Percentiles rank a stretch among this genome's conserved stretches.
Evolutionary conservation across 495 filamentous ascomycete species (phyloP).

Genomic region (Baudoinia panamericana): DNA sequence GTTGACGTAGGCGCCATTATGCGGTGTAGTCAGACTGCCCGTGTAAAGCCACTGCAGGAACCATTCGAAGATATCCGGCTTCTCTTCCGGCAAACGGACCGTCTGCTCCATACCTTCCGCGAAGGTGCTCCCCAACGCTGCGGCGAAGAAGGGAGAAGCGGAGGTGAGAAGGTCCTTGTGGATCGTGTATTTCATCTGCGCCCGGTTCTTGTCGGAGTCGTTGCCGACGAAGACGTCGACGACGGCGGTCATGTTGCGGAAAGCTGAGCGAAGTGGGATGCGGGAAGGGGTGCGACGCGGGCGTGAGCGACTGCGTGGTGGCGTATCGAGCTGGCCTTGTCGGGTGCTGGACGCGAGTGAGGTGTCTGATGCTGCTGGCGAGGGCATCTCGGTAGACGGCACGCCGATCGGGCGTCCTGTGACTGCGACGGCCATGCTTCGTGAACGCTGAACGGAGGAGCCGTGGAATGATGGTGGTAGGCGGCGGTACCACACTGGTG

Average conservation of each 20-base stretch:
- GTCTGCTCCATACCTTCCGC: conserved; percentile 31
- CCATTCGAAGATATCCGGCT: conserved; percentile 32
- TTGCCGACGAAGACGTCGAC: conserved; percentile 29
- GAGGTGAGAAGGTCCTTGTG: conserved; percentile 33
- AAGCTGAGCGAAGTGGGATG: conserved; percentile 13
- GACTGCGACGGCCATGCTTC: conserved; percentile 6
- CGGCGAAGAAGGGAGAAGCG: conserved; percentile 37
- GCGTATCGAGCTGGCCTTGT: conserved; percentile 4
- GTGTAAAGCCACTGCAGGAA: conserved; percentile 38
- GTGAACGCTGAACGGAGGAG: not conserved
- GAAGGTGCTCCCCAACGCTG: conserved; percentile 36
- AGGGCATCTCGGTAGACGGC: conserved; percentile 8
- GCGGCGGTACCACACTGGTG: conserved; percentile 17
- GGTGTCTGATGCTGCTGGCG: conserved; percentile 8
- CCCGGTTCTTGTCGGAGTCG: not conserved
- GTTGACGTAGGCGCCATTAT: not conserved
- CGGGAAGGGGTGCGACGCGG: conserved; percentile 6
- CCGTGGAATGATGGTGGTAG: not conserved
- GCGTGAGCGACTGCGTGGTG: conserved; percentile 12
- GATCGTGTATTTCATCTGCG: conserved; percentile 27
- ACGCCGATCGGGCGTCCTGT: not conserved
- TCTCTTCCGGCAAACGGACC: conserved; percentile 31
- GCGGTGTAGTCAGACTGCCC: conserved; percentile 15
- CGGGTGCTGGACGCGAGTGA: conserved; percentile 4
- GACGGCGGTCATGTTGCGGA: conserved; percentile 24